Evolutionary conservation across 1,284 basidiomycete genomes (phyloP), one percentile per base, ranked within the genome.

Genomic region (Rugosomyces carneus): DNA sequence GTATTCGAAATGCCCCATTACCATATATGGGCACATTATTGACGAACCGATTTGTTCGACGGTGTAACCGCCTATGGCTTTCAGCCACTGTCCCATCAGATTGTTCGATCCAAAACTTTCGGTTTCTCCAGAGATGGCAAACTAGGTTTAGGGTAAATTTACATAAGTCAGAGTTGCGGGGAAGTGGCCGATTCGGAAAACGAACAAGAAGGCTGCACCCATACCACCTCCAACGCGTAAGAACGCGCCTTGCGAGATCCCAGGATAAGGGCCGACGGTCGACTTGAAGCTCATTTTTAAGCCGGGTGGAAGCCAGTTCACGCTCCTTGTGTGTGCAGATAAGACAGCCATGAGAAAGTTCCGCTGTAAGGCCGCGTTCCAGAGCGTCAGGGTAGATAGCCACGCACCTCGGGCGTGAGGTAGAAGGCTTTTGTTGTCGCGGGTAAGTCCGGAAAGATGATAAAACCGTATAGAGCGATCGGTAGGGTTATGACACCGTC

Each of bases 21-120:
- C n/a, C n/a, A n/a, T n/a, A n/a, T n/a, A n/a, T n/a, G n/a, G n/a
- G n/a, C n/a, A n/a, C n/a, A n/a, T n/a, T 29, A 23, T 7, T 23
- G 9, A 51, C 39, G 19, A 41, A 75, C 78, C 76, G 15, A 75
- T 73, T 59, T 83, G 78, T 51, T 80, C 76, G 2, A 82, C 72
- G 10, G 75, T 73, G 58, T 76, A 83, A 0, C 76, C 76, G 7
- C 78, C 76, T 13, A 76, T 71, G 8, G 76, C 71, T 54, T 80
- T 79, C 43, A 86, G 69, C 80, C 81, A 87, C 56, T 86, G 82
- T 7, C 83, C 81, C 82, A 86, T 86, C 29, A 86, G 62, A 60
- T 82, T 82, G 58, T 86, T 88, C 26, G 80, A 79, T 5, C 83
- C 81, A 36, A 86, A 80, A 48, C 73, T 76, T 57, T 87, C 85